Conservation (phyloP, 257 asterid species). For the Scutellaria galericulata region DNA sequence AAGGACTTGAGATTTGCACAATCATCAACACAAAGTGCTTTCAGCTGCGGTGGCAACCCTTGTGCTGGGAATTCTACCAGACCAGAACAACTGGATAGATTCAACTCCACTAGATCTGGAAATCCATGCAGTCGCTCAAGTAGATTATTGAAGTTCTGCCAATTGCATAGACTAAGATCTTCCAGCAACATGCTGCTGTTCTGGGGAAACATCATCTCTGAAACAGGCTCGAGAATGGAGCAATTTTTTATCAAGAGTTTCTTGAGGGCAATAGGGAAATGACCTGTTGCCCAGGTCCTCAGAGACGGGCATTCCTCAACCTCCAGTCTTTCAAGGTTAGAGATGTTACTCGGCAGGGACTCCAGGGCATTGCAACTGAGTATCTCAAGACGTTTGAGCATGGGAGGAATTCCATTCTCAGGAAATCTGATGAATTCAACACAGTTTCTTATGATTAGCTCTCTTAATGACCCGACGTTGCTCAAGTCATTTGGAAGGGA, state of each 20-base stretch:
- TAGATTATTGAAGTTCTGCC: slow-evolving; percentile 53
- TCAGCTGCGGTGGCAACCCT: slow-evolving; percentile 61
- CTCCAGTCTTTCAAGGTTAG: slow-evolving; percentile 62
- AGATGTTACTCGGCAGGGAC: slow-evolving; percentile 56
- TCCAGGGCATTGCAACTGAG: slow-evolving; percentile 59
- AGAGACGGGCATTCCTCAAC: slow-evolving; percentile 66
- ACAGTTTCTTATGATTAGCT: slow-evolving; percentile 63
- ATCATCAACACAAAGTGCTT: slow-evolving; percentile 59
- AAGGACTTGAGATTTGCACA: slow-evolving; percentile 61
- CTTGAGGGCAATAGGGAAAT: slow-evolving; percentile 57
- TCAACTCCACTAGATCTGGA: slow-evolving; percentile 53
- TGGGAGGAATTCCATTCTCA: slow-evolving; percentile 55
- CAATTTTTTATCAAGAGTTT: slow-evolving; percentile 60
- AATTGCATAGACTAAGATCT: slow-evolving; percentile 56
- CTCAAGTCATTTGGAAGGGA: slow-evolving; percentile 56
- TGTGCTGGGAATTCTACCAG: slow-evolving; percentile 57
- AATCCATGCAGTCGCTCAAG: slow-evolving; percentile 47
- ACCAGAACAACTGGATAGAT: slow-evolving; percentile 48
- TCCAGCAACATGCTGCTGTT: slow-evolving; percentile 51
- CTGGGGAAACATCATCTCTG: slow-evolving; percentile 42
- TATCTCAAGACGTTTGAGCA: slow-evolving; percentile 68
- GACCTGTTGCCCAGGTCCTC: slow-evolving; percentile 47
- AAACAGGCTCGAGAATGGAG: slow-evolving; percentile 53
- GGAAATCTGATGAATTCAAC: slow-evolving; percentile 48
- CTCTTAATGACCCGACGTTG: slow-evolving; percentile 47